Evolutionary conservation across 495 filamentous ascomycete species (phyloP), one percentile per base, ranked within the genome.

Genomic region (Tuber microsphaerosporum): DNA sequence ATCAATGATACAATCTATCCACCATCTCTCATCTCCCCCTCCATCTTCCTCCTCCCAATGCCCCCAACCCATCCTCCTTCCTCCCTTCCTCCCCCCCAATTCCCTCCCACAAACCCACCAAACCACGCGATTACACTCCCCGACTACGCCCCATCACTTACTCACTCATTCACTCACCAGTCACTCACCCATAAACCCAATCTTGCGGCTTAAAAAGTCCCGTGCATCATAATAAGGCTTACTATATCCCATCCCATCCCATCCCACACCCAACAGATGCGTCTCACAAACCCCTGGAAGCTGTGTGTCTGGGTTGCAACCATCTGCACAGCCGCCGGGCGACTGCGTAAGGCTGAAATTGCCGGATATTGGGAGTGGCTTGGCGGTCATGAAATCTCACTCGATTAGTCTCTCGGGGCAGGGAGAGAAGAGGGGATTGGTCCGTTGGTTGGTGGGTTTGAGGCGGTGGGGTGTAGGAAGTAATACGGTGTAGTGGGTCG

Each of bases 101-200:
- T 34, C 56, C 56, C 56, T 16, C 56, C n/a, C 56, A 61, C 56
- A n/a, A 31, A 31, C 12, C n/a, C 8, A 56, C n/a, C 8, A 26
- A 17, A 14, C 56, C 51, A 61, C 51, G 22, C n/a, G 51, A 61
- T 61, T n/a, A 61, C 48, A 5, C 48, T 8, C 46, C 9, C 26
- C 56, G 56, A 65, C 56, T 65, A 65, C 26, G 56, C 56, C 56
- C 56, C 56, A 65, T 65, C 26, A 65, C 26, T 31, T n/a, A 61
- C 14, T 8, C 56, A 6, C 26, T 34, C 26, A 34, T 3, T 65
- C 56, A 65, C 26, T 65, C 56, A 65, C 26, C 48, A 56, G 6
- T 56, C 22, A 56, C 48, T n/a, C 48, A 56, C 20, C 8, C 48
- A 10, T 22, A 34, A 34, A 34, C 12, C 56, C 12, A 17, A 34